Percentiles rank a stretch among this genome's conserved stretches.
These are phyloP conservation scores for Casuarina glauca DNA, from an alignment of 306 rosid genomes.

Conservation along the genomic window DNA sequence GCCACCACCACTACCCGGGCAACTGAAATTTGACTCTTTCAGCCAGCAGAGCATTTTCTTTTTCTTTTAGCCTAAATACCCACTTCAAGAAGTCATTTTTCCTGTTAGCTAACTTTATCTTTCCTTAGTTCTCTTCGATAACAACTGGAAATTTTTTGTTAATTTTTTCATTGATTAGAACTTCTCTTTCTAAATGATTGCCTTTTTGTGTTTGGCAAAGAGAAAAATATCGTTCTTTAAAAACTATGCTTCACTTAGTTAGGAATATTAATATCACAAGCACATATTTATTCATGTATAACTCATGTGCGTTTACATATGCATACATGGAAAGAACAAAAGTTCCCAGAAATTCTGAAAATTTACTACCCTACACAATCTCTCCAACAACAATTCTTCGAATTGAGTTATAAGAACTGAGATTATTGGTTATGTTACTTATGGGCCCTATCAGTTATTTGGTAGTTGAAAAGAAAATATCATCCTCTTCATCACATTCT, in stretches of 20 bases:
- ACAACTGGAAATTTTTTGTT: no score
- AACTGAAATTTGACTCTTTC: no score
- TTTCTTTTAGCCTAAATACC: no score
- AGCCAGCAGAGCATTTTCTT: no score
- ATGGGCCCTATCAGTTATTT: no score
- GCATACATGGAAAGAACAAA: not conserved
- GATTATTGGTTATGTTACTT: not conserved
- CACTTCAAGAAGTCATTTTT: no score
- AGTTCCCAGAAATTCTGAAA: not conserved
- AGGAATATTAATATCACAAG: not conserved
- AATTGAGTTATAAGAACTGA: not conserved
- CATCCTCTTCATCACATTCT: not conserved
- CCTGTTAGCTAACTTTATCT: no score
- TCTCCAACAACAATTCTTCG: not conserved
- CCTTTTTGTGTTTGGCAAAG: not conserved
- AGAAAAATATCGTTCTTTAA: not conserved
- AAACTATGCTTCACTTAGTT: not conserved
- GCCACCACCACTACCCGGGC: no score
- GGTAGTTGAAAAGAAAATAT: not conserved
- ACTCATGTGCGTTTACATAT: not conserved
- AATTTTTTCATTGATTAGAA: no score
- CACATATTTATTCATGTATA: not conserved
- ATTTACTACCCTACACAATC: not conserved
- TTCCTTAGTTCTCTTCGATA: no score
- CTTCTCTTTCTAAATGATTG: no score